Conservation (phyloP, 306 rosid species). For the Quercus parvula region DNA sequence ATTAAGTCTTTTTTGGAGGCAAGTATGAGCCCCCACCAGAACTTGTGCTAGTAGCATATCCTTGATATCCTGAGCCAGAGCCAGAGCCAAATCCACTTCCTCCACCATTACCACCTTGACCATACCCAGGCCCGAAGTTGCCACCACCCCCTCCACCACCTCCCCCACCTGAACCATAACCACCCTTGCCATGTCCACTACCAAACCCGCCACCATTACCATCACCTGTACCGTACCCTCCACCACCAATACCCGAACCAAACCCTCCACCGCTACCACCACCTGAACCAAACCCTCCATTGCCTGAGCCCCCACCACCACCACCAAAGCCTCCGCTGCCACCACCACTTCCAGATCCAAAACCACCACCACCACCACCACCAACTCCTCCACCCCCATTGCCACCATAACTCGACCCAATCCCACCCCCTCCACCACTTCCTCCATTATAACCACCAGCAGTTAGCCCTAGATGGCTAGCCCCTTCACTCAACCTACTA, state of each 20-base stretch:
- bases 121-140: background rate
- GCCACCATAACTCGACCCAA: conserved; percentile 3
- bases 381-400: conserved; percentile 30
- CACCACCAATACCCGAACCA: too few species aligned
- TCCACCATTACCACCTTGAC: background rate
- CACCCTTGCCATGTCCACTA: conserved; percentile 16
- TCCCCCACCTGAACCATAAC: background rate
- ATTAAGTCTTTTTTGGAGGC: background rate
- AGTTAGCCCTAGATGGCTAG: background rate
- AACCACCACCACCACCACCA: conserved; percentile 26
- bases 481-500: background rate
- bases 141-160: background rate
- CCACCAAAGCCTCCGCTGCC: conserved; percentile 23
- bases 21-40: background rate
- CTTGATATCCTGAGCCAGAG: background rate
- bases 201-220: conserved; percentile 10
- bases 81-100: conserved; percentile 13
- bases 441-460: conserved; percentile 36
- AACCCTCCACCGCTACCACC: background rate
- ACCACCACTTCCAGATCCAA: background rate
- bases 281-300: conserved; percentile 17
- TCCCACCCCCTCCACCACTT: background rate
- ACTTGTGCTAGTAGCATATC: too few species aligned
- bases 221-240: too few species aligned
- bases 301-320: conserved; percentile 22